Evolutionary conservation across 1,284 basidiomycete species (phyloP).

Genomic region (Heliocybe sulcata): DNA sequence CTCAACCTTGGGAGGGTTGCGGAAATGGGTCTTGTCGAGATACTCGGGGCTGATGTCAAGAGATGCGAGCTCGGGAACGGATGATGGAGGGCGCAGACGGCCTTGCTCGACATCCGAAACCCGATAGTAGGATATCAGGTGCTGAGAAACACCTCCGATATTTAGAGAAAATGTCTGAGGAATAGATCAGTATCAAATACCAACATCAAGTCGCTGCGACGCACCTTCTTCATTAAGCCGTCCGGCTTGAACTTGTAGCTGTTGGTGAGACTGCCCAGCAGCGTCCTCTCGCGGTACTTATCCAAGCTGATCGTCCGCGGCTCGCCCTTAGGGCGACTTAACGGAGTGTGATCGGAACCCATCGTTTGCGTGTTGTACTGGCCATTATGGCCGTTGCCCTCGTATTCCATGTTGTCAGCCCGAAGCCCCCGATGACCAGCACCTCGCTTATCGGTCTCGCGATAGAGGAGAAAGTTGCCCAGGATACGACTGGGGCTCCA

Average conservation of each 20-base stretch:
- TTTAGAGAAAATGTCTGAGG: slow-evolving; percentile 86
- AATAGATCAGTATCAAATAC: slow-evolving; percentile 14
- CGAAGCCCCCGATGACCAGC: slow-evolving; percentile 47
- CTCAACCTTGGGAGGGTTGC: slow-evolving; percentile 85
- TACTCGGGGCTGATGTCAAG: slow-evolving; percentile 87
- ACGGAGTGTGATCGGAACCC: slow-evolving; percentile 20
- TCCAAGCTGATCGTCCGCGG: slow-evolving; percentile 41
- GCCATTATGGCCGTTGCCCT: slow-evolving; percentile 22
- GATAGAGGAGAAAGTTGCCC: slow-evolving; percentile 92
- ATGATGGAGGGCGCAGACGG: slow-evolving; percentile 82
- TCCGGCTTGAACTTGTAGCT: slow-evolving; percentile 87
- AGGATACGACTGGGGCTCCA: slow-evolving; percentile 88
- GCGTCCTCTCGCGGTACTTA: slow-evolving; percentile 67
- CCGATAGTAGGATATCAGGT: slow-evolving; percentile 95
- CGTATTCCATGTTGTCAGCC: slow-evolving; percentile 25
- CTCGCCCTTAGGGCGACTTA: slow-evolving; percentile 61
- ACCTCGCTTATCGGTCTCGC: slow-evolving; percentile 83
- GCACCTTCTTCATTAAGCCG: slow-evolving; percentile 93
- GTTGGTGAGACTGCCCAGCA: slow-evolving; percentile 87
- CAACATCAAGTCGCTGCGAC: slow-evolving; percentile 12
- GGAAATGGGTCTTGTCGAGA: slow-evolving; percentile 85
- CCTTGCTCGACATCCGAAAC: slow-evolving; percentile 88
- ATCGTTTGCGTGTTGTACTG: slow-evolving; percentile 16
- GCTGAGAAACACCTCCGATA: slow-evolving; percentile 82
- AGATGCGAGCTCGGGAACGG: slow-evolving; percentile 80